Percentiles rank a stretch among this genome's conserved stretches.
Evolutionary conservation across 2,329 filamentous ascomycete genomes (phyloP).

Genomic region (Xylariales sp.): DNA sequence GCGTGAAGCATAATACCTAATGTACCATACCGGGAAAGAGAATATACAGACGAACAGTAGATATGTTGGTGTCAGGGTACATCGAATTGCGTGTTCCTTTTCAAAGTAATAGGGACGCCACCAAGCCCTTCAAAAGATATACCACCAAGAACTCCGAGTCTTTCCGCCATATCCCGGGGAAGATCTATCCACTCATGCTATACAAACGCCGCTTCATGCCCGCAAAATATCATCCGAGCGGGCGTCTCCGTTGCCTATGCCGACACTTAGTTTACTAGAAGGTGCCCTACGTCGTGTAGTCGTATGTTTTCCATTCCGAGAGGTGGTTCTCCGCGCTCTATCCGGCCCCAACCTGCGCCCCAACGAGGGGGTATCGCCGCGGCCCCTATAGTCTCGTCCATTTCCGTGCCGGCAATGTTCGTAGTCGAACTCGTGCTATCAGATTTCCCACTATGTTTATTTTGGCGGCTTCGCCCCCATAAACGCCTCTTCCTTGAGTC

Average conservation of each 20-base stretch:
- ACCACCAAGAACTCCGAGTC: conserved; percentile 11
- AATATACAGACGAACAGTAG: conserved; percentile 7
- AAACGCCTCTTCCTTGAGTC: conserved; percentile 39
- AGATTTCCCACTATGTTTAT: conserved; percentile 13
- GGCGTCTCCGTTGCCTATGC: not conserved
- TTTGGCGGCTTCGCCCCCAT: conserved; percentile 35
- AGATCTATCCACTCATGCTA: conserved; percentile 26
- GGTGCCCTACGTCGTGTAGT: conserved; percentile 53
- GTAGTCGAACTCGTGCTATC: conserved; percentile 47
- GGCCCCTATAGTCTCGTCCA: conserved; percentile 36
- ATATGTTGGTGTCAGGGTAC: not conserved
- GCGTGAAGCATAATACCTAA: not conserved
- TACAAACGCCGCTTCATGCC: conserved; percentile 25
- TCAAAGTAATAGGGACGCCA: not conserved
- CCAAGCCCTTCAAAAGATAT: conserved; percentile 23
- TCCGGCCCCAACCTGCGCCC: conserved; percentile 55
- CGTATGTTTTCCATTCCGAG: conserved; percentile 51
- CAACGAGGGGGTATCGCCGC: conserved; percentile 51
- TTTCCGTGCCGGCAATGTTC: conserved; percentile 37
- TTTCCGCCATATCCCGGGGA: not conserved
- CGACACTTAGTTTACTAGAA: conserved; percentile 44
- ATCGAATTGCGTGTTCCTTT: not conserved
- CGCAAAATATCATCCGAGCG: not conserved
- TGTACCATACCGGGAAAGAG: not conserved
- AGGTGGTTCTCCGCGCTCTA: conserved; percentile 50